phyloP scores from a whole-genome alignment of 257 asterid genomes.

The Salvia miltiorrhiza region DNA sequence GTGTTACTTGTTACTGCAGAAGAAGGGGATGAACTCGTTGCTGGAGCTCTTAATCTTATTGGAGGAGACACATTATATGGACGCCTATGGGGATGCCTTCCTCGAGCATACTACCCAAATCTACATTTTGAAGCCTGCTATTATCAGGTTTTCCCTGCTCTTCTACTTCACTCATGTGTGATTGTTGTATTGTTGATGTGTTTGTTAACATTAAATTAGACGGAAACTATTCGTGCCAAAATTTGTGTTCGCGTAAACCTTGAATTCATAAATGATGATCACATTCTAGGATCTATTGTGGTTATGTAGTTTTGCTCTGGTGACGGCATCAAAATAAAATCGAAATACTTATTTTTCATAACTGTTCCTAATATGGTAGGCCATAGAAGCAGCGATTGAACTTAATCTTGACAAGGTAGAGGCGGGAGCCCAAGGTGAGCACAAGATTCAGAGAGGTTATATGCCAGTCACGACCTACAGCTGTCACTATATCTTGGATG shows the following conservation, averaged over 20 bases:
- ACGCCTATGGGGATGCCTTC: slow-evolving; percentile 98
- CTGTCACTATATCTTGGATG: slow-evolving; percentile 73
- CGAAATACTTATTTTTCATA: neutral
- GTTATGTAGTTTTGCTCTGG: no score
- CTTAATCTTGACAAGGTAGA: slow-evolving; percentile 76
- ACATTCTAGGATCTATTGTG: neutral
- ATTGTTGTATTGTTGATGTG: neutral
- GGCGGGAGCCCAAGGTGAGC: slow-evolving; percentile 99
- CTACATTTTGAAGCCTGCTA: slow-evolving; percentile 98
- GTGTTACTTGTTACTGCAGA: slow-evolving; percentile 85
- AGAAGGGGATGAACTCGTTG: slow-evolving; percentile 77
- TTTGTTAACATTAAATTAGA: neutral
- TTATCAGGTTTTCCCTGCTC: slow-evolving; percentile 64
- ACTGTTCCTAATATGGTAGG: slow-evolving; percentile 46
- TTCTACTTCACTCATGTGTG: neutral
- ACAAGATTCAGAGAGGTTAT: slow-evolving; percentile 94
- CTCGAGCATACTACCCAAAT: slow-evolving; percentile 74
- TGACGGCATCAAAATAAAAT: no score
- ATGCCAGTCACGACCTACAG: slow-evolving; percentile 86
- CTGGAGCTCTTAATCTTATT: slow-evolving; percentile 89
- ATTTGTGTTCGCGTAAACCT: neutral
- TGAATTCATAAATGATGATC: neutral
- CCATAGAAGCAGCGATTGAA: slow-evolving; percentile 96
- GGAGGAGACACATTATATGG: slow-evolving; percentile 93
- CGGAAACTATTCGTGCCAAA: neutral